These are phyloP conservation scores for Pichia thaimueangensis DNA, from an alignment of 805 yeast species.

Conservation along the genomic window DNA sequence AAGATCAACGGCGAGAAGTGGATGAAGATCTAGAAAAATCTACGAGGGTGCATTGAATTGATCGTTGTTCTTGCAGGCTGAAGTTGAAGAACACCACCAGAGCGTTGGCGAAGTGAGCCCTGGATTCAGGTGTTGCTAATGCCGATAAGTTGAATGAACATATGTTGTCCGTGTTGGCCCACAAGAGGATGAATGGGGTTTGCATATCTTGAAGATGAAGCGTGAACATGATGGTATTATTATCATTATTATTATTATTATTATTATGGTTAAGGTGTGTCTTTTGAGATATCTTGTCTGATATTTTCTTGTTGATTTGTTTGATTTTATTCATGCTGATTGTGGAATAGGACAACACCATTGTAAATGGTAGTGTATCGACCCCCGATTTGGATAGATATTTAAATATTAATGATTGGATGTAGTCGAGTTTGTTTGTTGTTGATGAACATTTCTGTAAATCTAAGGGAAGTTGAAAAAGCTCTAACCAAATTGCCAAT, in stretches of 20 bases:
- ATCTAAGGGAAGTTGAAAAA: background rate
- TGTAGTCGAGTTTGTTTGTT: background rate
- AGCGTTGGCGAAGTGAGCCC: slow-evolving; percentile 11
- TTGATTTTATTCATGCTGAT: slow-evolving; percentile 1
- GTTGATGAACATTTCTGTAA: background rate
- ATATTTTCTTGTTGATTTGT: background rate
- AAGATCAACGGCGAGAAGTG: no score
- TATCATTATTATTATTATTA: no score
- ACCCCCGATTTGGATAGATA: background rate
- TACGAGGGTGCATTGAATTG: background rate
- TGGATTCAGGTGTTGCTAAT: background rate
- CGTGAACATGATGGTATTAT: no score
- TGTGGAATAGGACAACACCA: background rate
- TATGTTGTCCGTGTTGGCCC: slow-evolving; percentile 17
- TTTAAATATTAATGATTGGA: background rate
- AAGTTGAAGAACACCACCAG: slow-evolving; percentile 12
- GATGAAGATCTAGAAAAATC: slow-evolving; percentile 5
- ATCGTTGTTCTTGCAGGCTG: no score
- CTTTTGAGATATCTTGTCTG: no score
- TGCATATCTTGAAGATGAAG: slow-evolving; percentile 14
- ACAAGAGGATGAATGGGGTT: slow-evolving; percentile 13
- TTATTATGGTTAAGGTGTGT: no score
- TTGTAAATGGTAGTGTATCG: slow-evolving; percentile 1
- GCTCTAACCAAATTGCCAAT: slow-evolving; percentile 1
- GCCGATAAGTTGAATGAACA: slow-evolving; percentile 13